phyloP scores from a whole-genome alignment of 2,329 filamentous ascomycete species.

The Trichophyton benhamiae region DNA sequence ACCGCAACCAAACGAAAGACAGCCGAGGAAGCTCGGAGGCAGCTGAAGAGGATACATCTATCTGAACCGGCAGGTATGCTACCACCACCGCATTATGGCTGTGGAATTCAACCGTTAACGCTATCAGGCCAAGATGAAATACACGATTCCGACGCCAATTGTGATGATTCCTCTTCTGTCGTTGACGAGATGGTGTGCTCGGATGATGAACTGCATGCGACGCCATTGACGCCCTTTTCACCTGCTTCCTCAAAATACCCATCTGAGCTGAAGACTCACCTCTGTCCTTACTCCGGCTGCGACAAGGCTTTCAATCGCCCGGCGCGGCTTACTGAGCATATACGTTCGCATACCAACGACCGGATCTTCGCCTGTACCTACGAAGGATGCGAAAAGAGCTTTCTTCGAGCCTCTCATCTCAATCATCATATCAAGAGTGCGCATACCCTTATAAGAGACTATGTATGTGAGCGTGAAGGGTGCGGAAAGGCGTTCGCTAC shows the following conservation, averaged over 20 bases:
- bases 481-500: slow-evolving; percentile 77
- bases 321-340: slow-evolving; percentile 63
- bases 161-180: not conserved
- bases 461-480: slow-evolving; percentile 56
- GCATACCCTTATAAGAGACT: slow-evolving; percentile 58
- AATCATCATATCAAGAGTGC: slow-evolving; percentile 73
- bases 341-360: slow-evolving; percentile 75
- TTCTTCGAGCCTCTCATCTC: slow-evolving; percentile 75
- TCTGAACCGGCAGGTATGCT: slow-evolving; percentile 18
- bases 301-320: slow-evolving; percentile 79
- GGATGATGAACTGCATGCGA: slow-evolving; percentile 21
- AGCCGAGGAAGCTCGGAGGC: slow-evolving; percentile 16
- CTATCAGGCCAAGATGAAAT: slow-evolving; percentile 7
- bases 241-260: slow-evolving; percentile 39
- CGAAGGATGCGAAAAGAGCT: slow-evolving; percentile 65
- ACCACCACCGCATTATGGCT: slow-evolving; percentile 14
- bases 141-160: not conserved
- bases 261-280: slow-evolving; percentile 63
- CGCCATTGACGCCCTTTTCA: slow-evolving; percentile 41
- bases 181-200: not conserved
- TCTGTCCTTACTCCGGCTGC: slow-evolving; percentile 63
- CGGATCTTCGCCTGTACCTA: slow-evolving; percentile 64
- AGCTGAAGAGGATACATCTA: slow-evolving; percentile 24
- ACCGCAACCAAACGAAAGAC: slow-evolving; percentile 25
- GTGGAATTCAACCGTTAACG: not conserved